Base-by-base conservation (phyloP, 1,139 yeast species). In the Blastobotrys malaysiensis region DNA sequence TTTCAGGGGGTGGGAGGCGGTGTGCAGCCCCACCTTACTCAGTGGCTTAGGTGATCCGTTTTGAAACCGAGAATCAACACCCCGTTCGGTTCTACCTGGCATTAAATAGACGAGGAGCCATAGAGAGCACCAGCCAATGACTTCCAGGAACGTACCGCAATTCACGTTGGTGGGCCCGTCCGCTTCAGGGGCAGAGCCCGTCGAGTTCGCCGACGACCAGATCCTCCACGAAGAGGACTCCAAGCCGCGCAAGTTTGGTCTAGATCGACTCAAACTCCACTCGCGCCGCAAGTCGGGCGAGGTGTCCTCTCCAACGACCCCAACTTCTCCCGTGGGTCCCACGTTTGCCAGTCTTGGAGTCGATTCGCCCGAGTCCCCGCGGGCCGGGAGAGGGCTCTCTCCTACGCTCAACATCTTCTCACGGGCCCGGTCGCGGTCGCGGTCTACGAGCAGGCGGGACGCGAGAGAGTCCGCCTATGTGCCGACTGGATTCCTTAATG, bases 131-230 rank as follows among this genome's bases (percentile, higher is more conserved):
- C 31, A 9, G 31, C 46, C 47, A 26, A 31, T 31, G 39, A 3
- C 39, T 31, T 31, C 39, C 3, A 31, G n/a, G 16, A 31, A 31
- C 39, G 39, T 31, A 22, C 52, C 52, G 9, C 49, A 50, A 22
- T 50, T 50, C 18, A 45, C 45, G 5, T 43, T 50, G 16, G 44
- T 50, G 43, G 21, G 53, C 9, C 43, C 53, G 14, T 31, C 45
- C 13, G 45, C 50, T 27, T 43, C 22, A 46, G 54, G 50, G 16
- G 46, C 19, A 3, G 39, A 31, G 11, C 39, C 39, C 16, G 3
- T 31, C 39, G 39, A 31, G 14, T 31, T 31, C 16, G 3, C 39
- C 4, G 39, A 31, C 16, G 16, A 31, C 39, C 36, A 3, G 13
- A 11, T 26, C 9, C 36, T 26, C 36, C 39, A 31, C 14, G 39